Evolutionary conservation across 2,329 filamentous ascomycete genomes (phyloP).

Genomic region (Hypoxylon sp.): DNA sequence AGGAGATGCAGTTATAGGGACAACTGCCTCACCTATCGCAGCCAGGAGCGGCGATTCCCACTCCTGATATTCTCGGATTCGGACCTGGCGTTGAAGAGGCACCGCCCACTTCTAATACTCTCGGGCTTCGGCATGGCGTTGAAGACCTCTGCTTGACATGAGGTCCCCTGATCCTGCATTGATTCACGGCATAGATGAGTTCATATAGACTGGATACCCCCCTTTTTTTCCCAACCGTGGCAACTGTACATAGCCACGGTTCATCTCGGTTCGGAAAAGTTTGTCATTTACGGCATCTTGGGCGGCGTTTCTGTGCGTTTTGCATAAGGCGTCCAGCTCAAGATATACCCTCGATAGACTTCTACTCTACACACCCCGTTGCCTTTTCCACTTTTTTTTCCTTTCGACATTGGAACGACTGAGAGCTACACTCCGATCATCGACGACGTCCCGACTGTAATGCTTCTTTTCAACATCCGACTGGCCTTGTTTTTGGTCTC

Average conservation of each 20-base stretch:
- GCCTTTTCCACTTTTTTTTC: conserved; percentile 23
- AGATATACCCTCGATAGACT: conserved; percentile 50
- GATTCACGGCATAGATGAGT: conserved; percentile 50
- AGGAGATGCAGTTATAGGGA: conserved; percentile 62
- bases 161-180: conserved; percentile 38
- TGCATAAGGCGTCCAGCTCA: conserved; percentile 49
- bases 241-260: conserved; percentile 41
- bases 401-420: conserved; percentile 3
- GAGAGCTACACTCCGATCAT: conserved; percentile 10
- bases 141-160: conserved; percentile 19
- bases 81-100: conserved; percentile 1
- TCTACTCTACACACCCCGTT: conserved; percentile 32
- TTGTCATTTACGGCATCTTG: conserved; percentile 48
- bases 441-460: conserved; percentile 8
- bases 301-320: conserved; percentile 49
- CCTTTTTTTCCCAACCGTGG: conserved; percentile 33
- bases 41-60: neutral
- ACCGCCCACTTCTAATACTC: conserved; percentile 11
- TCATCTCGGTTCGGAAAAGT: conserved; percentile 51
- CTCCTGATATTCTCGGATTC: conserved; percentile 1
- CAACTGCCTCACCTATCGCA: neutral
- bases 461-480: conserved; percentile 1
- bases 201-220: conserved; percentile 55
- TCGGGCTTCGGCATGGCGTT: conserved; percentile 23
- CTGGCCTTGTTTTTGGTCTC: conserved; percentile 5